Base-by-base conservation (phyloP, 176 grass and related monocot genomes). In the Phoenix roebelenii region DNA sequence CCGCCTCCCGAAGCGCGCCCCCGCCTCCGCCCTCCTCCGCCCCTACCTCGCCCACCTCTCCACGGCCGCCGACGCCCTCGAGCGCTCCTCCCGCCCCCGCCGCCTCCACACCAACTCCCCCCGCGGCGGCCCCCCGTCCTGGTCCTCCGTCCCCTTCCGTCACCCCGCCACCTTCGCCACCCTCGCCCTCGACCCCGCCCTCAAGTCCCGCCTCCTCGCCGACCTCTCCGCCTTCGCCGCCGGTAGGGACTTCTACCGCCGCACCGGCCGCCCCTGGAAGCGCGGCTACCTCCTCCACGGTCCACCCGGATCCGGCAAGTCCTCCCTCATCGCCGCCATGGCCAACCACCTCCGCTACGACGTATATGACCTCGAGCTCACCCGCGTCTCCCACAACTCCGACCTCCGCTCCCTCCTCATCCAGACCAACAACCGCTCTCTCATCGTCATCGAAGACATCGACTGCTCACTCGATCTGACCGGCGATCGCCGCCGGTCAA, bases 371-470 rank as follows among this genome's bases (percentile, higher is more conserved):
- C 84, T 98, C 7, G 87, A 98, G 77, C 84, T 98, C 69, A 92
- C 93, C 49, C 87, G 84, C 52, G 79, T 98, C 5, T 17, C 70
- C 61, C 82, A 71, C 69, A 98, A 98, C 67, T 80, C 81, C 18
- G 93, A 88, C 64, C 84, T 98, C 54, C 81, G 93, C 23, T 69
- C 72, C 58, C 82, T 98, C 54, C 84, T 98, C 51, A 79, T 88
- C 57, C 84, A 98, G 70, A 98, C 87, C 17, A 92, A 72, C 22
- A 98, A 92, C 76, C 84, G 87, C 18, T 98, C 87, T 51, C 58
- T 98, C 66, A 88, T 98, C 3, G 87, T 98, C 55, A 92, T 98
- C 61, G 87, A 98, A 79, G 93, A 98, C 70, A 98, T 98, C 18
- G 87, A 97, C 67, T 97, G 93, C 72, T 97, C 93, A 9, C 93